phyloP scores from a whole-genome alignment of 306 rosid species.

The Inga laurina region DNA sequence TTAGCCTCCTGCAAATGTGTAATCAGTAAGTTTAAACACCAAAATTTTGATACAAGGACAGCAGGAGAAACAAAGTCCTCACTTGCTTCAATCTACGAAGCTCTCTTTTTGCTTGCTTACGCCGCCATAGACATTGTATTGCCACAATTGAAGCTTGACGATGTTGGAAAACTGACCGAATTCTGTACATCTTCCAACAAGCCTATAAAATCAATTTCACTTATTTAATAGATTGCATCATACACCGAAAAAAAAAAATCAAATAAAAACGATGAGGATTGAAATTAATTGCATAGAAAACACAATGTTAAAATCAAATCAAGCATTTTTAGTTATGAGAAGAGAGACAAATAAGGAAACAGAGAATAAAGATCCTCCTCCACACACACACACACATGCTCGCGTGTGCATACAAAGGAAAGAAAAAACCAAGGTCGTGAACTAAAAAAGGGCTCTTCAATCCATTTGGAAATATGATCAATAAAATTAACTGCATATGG shows the following conservation, averaged over 20 bases:
- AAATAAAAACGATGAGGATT: conserved; percentile 12
- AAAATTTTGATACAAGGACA: conserved; percentile 1
- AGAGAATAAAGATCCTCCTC: background rate
- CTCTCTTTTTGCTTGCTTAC: conserved; percentile 80
- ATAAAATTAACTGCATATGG: background rate
- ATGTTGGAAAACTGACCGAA: conserved; percentile 59
- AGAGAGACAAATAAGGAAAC: background rate
- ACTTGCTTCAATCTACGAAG: conserved; percentile 78
- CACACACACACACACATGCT: no score
- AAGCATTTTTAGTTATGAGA: background rate
- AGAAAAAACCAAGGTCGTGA: background rate
- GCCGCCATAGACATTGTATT: conserved; percentile 89
- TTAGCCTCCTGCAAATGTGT: conserved; percentile 78
- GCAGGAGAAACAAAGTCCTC: conserved; percentile 12
- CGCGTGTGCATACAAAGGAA: background rate
- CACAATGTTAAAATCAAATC: background rate
- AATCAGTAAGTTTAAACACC: conserved; percentile 11
- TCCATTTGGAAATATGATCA: background rate
- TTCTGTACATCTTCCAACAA: conserved; percentile 83
- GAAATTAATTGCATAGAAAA: conserved; percentile 20
- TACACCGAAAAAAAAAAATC: conserved; percentile 11
- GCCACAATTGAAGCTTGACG: conserved; percentile 67
- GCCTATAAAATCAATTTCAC: conserved; percentile 53
- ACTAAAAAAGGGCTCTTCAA: background rate
- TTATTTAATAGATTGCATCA: conserved; percentile 3